Evolutionary conservation across 176 grass and related monocot genomes (phyloP), one percentile per base, ranked within the genome.

Genomic region (Phoenix roebelenii): DNA sequence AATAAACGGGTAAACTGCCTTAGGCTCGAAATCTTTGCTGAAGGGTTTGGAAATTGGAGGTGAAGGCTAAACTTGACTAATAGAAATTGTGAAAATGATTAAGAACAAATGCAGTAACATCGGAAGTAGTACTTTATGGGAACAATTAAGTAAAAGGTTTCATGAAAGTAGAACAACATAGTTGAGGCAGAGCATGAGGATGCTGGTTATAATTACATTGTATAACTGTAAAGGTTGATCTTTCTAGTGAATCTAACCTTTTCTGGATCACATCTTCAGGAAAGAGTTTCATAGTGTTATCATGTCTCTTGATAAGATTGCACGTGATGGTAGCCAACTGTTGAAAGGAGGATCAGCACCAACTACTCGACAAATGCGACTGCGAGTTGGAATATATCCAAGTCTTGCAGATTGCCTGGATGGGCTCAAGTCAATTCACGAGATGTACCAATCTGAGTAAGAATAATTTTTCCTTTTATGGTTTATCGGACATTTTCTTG

Each of bases 401-500:
- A 85, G 68, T 55, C 22, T 96, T 53, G 69, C 69, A 3, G 50
- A 90, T 51, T 97, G 87, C 75, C 77, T 90, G 75, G 65, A 76
- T 77, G 86, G 83, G 49, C 73, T 97, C 54, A 69, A 18, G 51
- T 67, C 59, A 6, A 74, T 91, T 55, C 77, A 71, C 2, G 78
- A 85, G 15, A 88, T 97, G 87, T 72, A 90, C 39, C 74, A 75
- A 58, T 64, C 60, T 49, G 92, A 90, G 86, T 90, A 88, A 87
- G 75, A 55, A 57, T 65, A 55, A 71, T 57, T 28, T 15, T 39
- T 22, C 66, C 29, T 29, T 51, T 58, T 24, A 22, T 51, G 32
- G 18, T 23, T 22, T 69, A 66, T 9, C 15, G 2, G 6, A 44
- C 55, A 5, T 7, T 65, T 15, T 26, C 23, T 58, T 53, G 19